Percentiles rank a stretch among this genome's conserved stretches.
These are phyloP conservation scores for Neofusicoccum kwambonambiense DNA, from an alignment of 2,329 filamentous ascomycete genomes.

Conservation along the genomic window DNA sequence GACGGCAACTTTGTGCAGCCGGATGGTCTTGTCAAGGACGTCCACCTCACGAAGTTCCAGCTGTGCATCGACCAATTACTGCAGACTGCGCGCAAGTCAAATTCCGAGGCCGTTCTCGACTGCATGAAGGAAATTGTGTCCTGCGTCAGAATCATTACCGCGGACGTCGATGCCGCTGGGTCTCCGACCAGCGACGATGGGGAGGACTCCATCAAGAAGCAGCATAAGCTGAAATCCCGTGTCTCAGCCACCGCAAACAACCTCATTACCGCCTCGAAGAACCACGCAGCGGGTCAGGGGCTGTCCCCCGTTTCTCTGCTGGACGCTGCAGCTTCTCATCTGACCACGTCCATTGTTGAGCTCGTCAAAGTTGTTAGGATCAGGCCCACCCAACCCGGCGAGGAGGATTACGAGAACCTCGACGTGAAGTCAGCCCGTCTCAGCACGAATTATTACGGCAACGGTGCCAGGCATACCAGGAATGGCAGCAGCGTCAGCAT, in stretches of 20 bases:
- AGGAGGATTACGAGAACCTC: conserved; percentile 65
- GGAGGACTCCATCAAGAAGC: conserved; percentile 47
- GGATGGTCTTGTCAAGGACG: conserved; percentile 79
- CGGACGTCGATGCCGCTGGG: conserved; percentile 66
- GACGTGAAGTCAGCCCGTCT: conserved; percentile 1
- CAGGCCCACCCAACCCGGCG: conserved; percentile 69
- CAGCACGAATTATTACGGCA: conserved; percentile 14
- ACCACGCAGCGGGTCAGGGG: conserved; percentile 78
- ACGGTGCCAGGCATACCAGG: conserved; percentile 23
- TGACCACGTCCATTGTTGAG: conserved; percentile 82
- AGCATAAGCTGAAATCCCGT: conserved; percentile 70
- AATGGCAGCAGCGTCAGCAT: conserved; percentile 38
- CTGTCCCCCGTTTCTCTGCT: conserved; percentile 90
- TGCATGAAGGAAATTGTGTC: conserved; percentile 84
- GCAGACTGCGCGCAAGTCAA: conserved; percentile 69
- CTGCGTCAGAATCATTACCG: conserved; percentile 78
- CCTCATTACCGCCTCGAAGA: conserved; percentile 90
- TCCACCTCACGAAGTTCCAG: conserved; percentile 93
- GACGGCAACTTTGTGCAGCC: conserved; percentile 65
- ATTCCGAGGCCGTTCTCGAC: conserved; percentile 73
- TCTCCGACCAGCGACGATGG: conserved; percentile 36
- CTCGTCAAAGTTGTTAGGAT: conserved; percentile 83
- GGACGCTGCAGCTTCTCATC: conserved; percentile 88
- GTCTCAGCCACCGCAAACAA: conserved; percentile 95
- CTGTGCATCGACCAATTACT: conserved; percentile 90